A percentile compares a stretch with the other conserved stretches of the same genome.
Evolutionary conservation across 2,329 filamentous ascomycete genomes (phyloP).

Genomic region (Emergomyces pasteurianus): DNA sequence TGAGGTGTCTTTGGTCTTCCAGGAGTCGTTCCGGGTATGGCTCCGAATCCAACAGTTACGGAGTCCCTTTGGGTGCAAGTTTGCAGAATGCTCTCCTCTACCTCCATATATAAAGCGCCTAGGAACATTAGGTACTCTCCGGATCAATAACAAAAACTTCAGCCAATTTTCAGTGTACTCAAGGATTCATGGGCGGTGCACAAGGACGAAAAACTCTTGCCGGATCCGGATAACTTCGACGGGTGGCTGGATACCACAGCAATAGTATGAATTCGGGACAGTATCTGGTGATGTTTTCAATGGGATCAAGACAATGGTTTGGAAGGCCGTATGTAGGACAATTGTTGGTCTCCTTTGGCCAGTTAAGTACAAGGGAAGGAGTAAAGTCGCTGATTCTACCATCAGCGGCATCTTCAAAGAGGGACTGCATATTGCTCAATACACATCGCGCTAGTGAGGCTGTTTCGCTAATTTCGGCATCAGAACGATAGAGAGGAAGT

Average conservation of each 20-base stretch:
- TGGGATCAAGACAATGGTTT: background rate
- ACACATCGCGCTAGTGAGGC: background rate
- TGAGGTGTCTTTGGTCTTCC: constrained; percentile 24
- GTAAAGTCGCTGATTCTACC: background rate
- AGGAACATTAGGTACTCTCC: background rate
- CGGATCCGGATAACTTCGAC: background rate
- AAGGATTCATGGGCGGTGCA: background rate
- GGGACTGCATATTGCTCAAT: background rate
- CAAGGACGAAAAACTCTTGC: background rate
- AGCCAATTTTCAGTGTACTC: background rate
- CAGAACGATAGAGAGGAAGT: background rate
- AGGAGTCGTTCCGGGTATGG: constrained; percentile 22
- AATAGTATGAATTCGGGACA: background rate
- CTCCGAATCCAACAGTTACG: constrained; percentile 21
- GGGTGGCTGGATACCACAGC: background rate
- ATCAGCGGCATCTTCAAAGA: background rate
- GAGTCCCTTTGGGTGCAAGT: constrained; percentile 21
- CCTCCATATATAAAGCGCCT: background rate
- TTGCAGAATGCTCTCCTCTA: background rate
- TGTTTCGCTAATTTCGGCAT: background rate
- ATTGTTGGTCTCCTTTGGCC: too few species aligned
- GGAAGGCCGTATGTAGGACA: background rate
- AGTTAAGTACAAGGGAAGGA: too few species aligned
- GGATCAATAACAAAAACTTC: background rate
- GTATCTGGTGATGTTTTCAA: background rate